A percentile compares a stretch with the other conserved stretches of the same genome.
Conservation (phyloP, 2,329 filamentous ascomycete species). For the Gremmenia infestans region DNA sequence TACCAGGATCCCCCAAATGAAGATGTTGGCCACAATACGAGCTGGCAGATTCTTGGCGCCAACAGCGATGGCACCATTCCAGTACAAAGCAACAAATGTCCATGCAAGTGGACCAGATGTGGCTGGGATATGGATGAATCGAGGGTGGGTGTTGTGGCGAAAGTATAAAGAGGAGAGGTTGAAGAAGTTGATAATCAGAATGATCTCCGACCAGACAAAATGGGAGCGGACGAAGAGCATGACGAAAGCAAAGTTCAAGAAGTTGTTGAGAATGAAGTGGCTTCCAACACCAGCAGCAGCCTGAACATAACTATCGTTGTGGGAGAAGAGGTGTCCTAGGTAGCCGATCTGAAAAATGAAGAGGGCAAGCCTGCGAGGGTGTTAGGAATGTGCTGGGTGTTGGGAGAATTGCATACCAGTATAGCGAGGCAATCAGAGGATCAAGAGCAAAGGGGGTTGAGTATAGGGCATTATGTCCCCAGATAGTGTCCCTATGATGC, state of each 20-base stretch:
- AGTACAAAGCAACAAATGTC: conserved; percentile 83
- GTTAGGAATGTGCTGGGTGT: neutral
- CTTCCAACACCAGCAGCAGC: conserved; percentile 71
- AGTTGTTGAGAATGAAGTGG: conserved; percentile 83
- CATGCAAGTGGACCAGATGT: conserved; percentile 77
- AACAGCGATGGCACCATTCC: conserved; percentile 83
- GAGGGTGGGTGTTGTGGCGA: conserved; percentile 65
- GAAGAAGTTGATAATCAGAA: conserved; percentile 75
- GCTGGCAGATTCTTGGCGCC: conserved; percentile 61
- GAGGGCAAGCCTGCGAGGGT: conserved; percentile 55
- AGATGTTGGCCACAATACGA: conserved; percentile 79
- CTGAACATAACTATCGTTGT: conserved; percentile 56
- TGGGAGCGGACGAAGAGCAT: conserved; percentile 74
- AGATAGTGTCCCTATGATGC: conserved; percentile 57
- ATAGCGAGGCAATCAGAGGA: conserved; percentile 59
- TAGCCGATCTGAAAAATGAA: conserved; percentile 74
- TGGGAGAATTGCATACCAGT: conserved; percentile 54
- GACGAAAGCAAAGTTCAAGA: conserved; percentile 76
- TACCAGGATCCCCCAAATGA: conserved; percentile 77
- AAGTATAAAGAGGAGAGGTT: conserved; percentile 78
- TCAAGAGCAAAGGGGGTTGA: conserved; percentile 74
- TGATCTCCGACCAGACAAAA: conserved; percentile 71
- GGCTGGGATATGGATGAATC: conserved; percentile 70
- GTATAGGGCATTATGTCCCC: conserved; percentile 64
- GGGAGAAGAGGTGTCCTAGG: conserved; percentile 69